phyloP scores from a whole-genome alignment of 2,329 filamentous ascomycete genomes.

The Venturiaceae sp. region DNA sequence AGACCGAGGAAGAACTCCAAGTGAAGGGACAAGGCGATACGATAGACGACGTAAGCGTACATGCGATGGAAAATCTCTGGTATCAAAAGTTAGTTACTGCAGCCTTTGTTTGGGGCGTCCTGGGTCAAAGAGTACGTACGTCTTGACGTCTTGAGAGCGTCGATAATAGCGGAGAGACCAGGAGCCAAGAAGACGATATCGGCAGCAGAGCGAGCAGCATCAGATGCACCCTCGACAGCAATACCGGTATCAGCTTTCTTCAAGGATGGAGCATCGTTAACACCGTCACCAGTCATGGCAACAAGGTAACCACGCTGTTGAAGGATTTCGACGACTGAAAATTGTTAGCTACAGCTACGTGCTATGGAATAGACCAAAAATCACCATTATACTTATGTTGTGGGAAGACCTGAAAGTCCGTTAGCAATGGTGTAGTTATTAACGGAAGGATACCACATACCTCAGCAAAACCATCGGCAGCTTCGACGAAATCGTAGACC shows the following conservation, averaged over 20 bases:
- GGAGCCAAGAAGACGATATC: slow-evolving; percentile 92
- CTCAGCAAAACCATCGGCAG: slow-evolving; percentile 88
- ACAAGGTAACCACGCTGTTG: slow-evolving; percentile 90
- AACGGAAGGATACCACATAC: no score
- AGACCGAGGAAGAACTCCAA: slow-evolving; percentile 86
- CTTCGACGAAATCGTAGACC: slow-evolving; percentile 92
- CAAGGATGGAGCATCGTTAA: slow-evolving; percentile 85
- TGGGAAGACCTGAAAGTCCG: no score
- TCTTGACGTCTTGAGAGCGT: slow-evolving; percentile 83
- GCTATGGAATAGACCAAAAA: slow-evolving; percentile 89
- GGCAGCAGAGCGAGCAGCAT: slow-evolving; percentile 81
- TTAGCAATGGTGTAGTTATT: no score
- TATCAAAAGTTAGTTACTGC: no score
- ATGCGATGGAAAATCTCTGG: slow-evolving; percentile 97
- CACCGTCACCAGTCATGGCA: slow-evolving; percentile 93
- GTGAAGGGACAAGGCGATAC: slow-evolving; percentile 85
- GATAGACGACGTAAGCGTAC: slow-evolving; percentile 93
- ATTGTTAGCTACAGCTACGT: no score
- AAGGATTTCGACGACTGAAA: slow-evolving; percentile 87
- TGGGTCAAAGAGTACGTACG: no score
- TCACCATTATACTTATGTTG: slow-evolving; percentile 94
- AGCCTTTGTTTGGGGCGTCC: no score
- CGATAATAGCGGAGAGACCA: slow-evolving; percentile 85
- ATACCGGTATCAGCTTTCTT: slow-evolving; percentile 97
- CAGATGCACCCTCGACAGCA: slow-evolving; percentile 84